Conservation (phyloP, 257 asterid species). For the Ajuga chamaepitys region DNA sequence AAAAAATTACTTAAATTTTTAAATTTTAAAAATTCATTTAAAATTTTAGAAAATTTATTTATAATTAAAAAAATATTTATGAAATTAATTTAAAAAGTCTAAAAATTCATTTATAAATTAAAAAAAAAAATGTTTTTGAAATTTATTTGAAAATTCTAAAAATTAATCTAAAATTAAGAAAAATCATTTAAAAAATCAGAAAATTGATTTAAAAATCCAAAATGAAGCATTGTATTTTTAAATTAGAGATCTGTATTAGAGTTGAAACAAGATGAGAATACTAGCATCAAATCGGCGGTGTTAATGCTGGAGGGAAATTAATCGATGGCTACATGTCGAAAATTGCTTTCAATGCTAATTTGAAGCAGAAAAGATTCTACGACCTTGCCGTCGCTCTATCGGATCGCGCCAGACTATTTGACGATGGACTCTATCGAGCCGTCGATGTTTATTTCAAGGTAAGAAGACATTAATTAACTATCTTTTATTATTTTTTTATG, state of each 20-base stretch:
- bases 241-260: conserved; percentile 35
- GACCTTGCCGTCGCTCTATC: conserved; percentile 74
- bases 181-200: no score
- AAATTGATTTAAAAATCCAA: no score
- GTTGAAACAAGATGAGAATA: conserved; percentile 33
- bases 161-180: no score
- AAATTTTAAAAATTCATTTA: no score
- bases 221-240: no score
- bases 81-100: no score
- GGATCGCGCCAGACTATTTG: conserved; percentile 73
- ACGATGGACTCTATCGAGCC: conserved; percentile 95
- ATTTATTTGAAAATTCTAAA: no score
- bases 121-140: no score
- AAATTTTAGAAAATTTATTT: no score
- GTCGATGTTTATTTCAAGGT: conserved; percentile 99
- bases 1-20: no score
- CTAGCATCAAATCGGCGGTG: conserved; percentile 41
- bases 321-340: conserved; percentile 97
- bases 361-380: conserved; percentile 66
- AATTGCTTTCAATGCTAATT: conserved; percentile 86
- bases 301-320: conserved; percentile 81
- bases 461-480: not conserved
- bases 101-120: no score
- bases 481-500: not conserved
- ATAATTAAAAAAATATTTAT: no score